These are phyloP conservation scores for Inga leiocalycina DNA, from an alignment of 306 rosid species.

Conservation along the genomic window DNA sequence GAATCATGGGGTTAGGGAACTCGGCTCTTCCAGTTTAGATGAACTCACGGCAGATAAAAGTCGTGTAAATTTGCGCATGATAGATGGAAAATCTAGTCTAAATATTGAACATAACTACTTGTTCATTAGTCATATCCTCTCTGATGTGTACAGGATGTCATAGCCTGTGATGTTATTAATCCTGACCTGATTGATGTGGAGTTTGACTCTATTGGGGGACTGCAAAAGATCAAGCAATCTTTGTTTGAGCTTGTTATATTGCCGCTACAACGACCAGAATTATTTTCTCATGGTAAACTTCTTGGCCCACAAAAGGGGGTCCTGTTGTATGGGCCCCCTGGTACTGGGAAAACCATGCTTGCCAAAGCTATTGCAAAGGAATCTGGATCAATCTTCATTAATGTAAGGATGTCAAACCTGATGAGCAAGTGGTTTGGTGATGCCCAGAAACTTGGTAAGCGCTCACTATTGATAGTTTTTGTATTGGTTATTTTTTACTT, in stretches of 20 bases:
- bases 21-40: not conserved
- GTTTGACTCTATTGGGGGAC: conserved; percentile 87
- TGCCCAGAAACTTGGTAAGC: conserved; percentile 97
- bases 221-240: conserved; percentile 76
- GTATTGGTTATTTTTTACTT: not conserved
- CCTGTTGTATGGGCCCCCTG: conserved; percentile 93
- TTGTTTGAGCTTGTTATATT: conserved; percentile 89
- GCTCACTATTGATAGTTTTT: not conserved
- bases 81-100: not conserved
- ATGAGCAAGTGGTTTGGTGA: conserved; percentile 99
- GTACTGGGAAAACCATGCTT: conserved; percentile 99
- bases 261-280: conserved; percentile 78
- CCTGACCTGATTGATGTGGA: conserved; percentile 91
- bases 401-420: conserved; percentile 84
- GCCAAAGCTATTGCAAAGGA: conserved; percentile 99
- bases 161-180: conserved; percentile 92
- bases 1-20: not conserved
- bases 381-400: conserved; percentile 92
- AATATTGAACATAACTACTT: not conserved
- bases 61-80: not conserved
- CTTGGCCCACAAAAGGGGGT: conserved; percentile 98
- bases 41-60: not conserved
- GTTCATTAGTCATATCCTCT: conserved; percentile 5
- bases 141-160: conserved; percentile 72
- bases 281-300: conserved; percentile 83